Percentiles rank a stretch among this genome's conserved stretches.
Evolutionary conservation across 768 basidiomycete genomes (phyloP).

Genomic region (Lentinula raphanica): DNA sequence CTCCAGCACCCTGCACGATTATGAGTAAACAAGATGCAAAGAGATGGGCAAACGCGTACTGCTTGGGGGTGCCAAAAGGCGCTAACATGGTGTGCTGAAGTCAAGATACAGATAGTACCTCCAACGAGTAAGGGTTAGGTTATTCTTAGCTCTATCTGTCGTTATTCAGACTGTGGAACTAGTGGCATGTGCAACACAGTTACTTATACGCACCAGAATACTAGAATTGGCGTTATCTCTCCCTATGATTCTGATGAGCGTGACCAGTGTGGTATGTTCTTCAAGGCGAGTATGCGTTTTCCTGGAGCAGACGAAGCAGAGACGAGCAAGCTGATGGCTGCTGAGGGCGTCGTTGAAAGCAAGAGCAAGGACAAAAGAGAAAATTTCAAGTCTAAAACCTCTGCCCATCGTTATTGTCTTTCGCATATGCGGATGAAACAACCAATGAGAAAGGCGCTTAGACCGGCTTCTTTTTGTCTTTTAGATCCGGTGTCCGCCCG

Average conservation of each 20-base stretch:
- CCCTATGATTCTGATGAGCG: too few species aligned
- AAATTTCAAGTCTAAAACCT: background rate
- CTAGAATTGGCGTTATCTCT: background rate
- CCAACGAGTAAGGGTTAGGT: conserved; percentile 23
- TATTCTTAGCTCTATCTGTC: conserved; percentile 39
- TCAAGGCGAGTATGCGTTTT: background rate
- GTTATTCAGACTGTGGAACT: conserved; percentile 37
- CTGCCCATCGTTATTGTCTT: background rate
- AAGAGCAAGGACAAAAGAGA: background rate
- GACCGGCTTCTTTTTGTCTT: background rate
- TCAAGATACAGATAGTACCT: background rate
- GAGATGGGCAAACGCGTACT: background rate
- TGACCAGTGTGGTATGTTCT: background rate
- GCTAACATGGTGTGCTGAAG: background rate
- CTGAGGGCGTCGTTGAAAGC: background rate
- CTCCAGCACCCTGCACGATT: conserved; percentile 3
- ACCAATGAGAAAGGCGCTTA: conserved; percentile 14
- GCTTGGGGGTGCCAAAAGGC: background rate
- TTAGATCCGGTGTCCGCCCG: conserved; percentile 43
- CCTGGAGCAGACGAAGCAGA: background rate
- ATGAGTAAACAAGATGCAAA: too few species aligned
- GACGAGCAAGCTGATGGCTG: background rate
- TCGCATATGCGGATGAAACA: background rate
- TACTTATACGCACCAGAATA: background rate
- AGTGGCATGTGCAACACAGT: conserved; percentile 30